phyloP scores from a whole-genome alignment of 768 basidiomycete species.

The Peribolospora baueri region DNA sequence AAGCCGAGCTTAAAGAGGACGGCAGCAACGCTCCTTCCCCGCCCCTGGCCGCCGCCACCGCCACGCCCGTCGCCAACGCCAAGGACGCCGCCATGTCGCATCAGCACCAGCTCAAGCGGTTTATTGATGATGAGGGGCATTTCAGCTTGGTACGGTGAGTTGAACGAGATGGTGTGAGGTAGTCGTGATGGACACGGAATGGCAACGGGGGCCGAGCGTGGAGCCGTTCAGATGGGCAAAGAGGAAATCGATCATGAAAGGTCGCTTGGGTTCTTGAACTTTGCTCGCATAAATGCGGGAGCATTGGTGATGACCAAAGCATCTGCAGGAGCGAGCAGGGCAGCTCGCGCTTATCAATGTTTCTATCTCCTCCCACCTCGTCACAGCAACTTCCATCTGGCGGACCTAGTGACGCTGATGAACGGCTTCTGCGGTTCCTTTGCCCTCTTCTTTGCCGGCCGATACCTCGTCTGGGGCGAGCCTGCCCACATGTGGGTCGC shows the following conservation, averaged over 20 bases:
- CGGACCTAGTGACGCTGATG: constrained; percentile 95
- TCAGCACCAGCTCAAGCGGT: constrained; percentile 43
- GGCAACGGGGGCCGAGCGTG: too few relatives aligned
- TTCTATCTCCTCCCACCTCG: constrained; percentile 9
- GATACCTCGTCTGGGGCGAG: constrained; percentile 54
- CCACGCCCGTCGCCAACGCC: not conserved
- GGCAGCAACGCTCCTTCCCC: too few relatives aligned
- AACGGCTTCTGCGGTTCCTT: constrained; percentile 95
- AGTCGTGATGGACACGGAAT: too few relatives aligned
- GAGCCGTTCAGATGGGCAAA: too few relatives aligned
- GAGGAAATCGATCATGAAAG: not conserved
- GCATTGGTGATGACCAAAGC: not conserved
- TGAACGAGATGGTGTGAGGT: not conserved
- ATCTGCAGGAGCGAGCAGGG: not conserved
- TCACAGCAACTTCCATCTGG: constrained; percentile 77
- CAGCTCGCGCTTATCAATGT: constrained; percentile 10
- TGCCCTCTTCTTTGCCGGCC: constrained; percentile 77
- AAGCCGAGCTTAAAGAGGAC: too few relatives aligned
- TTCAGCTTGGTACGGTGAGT: constrained; percentile 87
- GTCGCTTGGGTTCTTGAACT: not conserved
- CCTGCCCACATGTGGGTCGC: not conserved
- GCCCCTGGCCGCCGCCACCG: not conserved
- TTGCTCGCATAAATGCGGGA: not conserved
- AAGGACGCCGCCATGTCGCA: constrained; percentile 15
- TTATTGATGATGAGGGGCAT: constrained; percentile 73